These are phyloP conservation scores for Ramaria rubella DNA, from an alignment of 768 basidiomycete genomes.

Conservation along the genomic window DNA sequence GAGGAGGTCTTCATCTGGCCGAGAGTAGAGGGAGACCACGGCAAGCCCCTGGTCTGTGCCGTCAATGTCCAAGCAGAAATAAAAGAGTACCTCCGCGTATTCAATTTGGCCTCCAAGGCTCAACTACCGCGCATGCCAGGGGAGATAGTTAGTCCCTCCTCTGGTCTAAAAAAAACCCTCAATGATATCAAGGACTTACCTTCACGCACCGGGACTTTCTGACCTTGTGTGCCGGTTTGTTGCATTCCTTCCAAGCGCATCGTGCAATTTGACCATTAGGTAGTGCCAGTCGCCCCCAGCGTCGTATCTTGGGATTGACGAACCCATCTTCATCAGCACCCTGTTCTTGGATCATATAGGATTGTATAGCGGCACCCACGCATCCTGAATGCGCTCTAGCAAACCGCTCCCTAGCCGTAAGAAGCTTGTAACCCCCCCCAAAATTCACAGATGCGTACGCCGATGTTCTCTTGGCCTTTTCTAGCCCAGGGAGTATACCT, in stretches of 20 bases:
- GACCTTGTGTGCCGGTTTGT: too few species aligned
- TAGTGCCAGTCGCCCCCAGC: slow-evolving; percentile 18
- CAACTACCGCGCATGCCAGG: slow-evolving; percentile 5
- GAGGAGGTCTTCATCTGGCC: not conserved
- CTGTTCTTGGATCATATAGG: not conserved
- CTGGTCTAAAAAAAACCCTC: too few species aligned
- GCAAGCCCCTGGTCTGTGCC: not conserved
- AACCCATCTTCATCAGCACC: too few species aligned
- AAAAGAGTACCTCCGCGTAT: not conserved
- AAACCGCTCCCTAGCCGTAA: slow-evolving; percentile 15
- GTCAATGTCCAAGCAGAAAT: not conserved
- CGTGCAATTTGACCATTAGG: slow-evolving; percentile 22
- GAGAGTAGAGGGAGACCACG: not conserved
- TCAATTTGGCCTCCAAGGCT: not conserved
- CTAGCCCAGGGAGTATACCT: slow-evolving; percentile 15
- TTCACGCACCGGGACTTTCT: too few species aligned
- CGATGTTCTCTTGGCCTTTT: too few species aligned
- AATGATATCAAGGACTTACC: too few species aligned
- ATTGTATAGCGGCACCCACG: not conserved
- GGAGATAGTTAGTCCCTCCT: slow-evolving; percentile 14
- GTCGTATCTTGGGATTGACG: slow-evolving; percentile 6
- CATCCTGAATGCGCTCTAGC: slow-evolving; percentile 11
- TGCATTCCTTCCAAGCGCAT: too few species aligned
- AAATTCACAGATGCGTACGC: slow-evolving; percentile 14
- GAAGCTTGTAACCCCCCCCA: slow-evolving; percentile 21